phyloP scores from a whole-genome alignment of 2,329 filamentous ascomycete species.

The Colletotrichum lupini region DNA sequence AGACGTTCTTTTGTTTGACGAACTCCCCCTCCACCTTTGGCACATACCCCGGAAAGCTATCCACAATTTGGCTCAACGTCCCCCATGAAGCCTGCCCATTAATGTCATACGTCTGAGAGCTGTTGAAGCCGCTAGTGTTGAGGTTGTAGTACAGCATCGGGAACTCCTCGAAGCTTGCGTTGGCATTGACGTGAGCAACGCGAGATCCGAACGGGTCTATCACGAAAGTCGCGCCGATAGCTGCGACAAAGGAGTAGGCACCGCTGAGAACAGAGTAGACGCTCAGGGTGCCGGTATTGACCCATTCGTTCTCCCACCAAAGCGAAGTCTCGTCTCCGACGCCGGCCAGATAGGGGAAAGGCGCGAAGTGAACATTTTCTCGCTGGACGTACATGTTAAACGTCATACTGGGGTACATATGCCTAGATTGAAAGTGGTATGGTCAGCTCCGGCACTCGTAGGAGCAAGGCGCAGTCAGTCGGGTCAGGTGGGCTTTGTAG shows the following conservation, averaged over 20 bases:
- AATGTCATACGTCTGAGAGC: not conserved
- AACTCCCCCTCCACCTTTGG: slow-evolving; percentile 9
- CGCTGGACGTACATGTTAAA: slow-evolving; percentile 22
- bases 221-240: not conserved
- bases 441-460: no score
- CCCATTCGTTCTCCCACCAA: slow-evolving; percentile 7
- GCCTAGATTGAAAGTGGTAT: not conserved
- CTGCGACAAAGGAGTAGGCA: not conserved
- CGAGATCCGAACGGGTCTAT: not conserved
- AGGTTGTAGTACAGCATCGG: slow-evolving; percentile 5
- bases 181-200: not conserved
- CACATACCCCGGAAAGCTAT: slow-evolving; percentile 19
- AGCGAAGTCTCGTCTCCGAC: not conserved
- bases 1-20: slow-evolving; percentile 5
- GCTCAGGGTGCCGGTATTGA: not conserved
- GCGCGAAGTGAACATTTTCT: slow-evolving; percentile 8
- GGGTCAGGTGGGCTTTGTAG: not conserved
- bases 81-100: slow-evolving; percentile 21
- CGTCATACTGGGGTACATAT: slow-evolving; percentile 15
- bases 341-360: slow-evolving; percentile 6
- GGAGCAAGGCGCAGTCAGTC: no score
- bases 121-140: slow-evolving; percentile 6
- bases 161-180: not conserved
- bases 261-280: slow-evolving; percentile 10
- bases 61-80: slow-evolving; percentile 2